Evolutionary conservation across 2,329 filamentous ascomycete genomes (phyloP).

Genomic region (Claviceps africana): DNA sequence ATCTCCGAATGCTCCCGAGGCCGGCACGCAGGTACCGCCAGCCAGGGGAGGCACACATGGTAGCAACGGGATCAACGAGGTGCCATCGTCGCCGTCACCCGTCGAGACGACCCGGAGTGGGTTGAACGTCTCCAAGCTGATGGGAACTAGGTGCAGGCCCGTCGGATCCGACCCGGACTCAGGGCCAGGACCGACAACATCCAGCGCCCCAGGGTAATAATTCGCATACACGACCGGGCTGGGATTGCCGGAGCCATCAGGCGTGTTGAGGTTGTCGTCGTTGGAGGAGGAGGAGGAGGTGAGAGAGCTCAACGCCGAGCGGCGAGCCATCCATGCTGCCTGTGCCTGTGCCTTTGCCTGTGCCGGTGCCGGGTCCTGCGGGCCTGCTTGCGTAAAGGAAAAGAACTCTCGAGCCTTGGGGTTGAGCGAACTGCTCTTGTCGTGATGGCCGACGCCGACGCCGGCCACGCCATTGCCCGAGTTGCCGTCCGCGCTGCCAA

Average conservation of each 20-base stretch:
- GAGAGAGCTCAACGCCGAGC: not conserved
- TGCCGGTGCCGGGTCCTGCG: no score
- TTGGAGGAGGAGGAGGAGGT: not conserved
- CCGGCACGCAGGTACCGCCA: not conserved
- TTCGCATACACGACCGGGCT: not conserved
- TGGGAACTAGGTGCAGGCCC: not conserved
- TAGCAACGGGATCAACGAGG: not conserved
- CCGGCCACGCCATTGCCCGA: not conserved
- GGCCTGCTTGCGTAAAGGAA: conserved; percentile 2
- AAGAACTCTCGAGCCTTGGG: conserved; percentile 10
- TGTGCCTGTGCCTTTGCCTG: no score
- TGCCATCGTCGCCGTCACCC: not conserved
- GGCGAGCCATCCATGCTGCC: not conserved
- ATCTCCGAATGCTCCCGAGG: not conserved
- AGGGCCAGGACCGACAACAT: not conserved
- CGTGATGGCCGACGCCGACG: not conserved
- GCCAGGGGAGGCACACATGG: not conserved
- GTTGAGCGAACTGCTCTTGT: conserved; percentile 6
- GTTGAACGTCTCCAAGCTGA: not conserved
- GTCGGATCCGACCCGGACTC: not conserved
- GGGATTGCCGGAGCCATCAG: not conserved
- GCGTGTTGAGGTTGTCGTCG: not conserved
- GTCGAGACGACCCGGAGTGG: not conserved
- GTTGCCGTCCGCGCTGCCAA: not conserved
- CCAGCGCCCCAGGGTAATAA: not conserved